phyloP scores from a whole-genome alignment of 148 eudicot genomes.

The Chenopodium formosanum region DNA sequence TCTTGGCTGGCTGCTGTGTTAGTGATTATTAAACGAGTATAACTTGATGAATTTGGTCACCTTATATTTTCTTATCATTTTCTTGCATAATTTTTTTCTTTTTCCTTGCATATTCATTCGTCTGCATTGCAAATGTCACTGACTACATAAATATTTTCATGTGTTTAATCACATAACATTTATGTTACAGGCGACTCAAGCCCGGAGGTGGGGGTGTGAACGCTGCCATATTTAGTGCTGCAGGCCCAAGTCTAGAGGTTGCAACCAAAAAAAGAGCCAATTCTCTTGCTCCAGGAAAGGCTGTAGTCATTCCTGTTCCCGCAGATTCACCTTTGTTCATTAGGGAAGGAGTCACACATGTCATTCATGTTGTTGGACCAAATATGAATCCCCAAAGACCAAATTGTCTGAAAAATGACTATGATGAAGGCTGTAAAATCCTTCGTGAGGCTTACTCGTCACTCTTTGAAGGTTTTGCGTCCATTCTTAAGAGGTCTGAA shows the following conservation, averaged over 20 bases:
- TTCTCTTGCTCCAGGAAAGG: conserved; percentile 71
- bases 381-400: conserved; percentile 94
- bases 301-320: conserved; percentile 73
- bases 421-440: conserved; percentile 66
- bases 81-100: background rate
- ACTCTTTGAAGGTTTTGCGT: conserved; percentile 77
- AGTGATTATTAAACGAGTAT: background rate
- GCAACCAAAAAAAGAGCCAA: conserved; percentile 77
- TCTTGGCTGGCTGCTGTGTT: background rate
- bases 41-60: background rate
- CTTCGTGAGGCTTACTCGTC: conserved; percentile 85
- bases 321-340: conserved; percentile 65
- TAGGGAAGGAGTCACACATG: conserved; percentile 84
- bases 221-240: conserved; percentile 85
- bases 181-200: conserved; percentile 70
- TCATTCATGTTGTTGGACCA: conserved; percentile 98
- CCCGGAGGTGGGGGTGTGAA: conserved; percentile 99
- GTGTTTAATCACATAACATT: conserved; percentile 21
- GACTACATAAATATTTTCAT: conserved; percentile 6
- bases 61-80: background rate
- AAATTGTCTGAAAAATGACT: conserved; percentile 66
- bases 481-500: conserved; percentile 43
- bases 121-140: background rate
- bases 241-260: conserved; percentile 68
- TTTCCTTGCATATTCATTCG: background rate